phyloP scores from a whole-genome alignment of 176 grass and related monocot species.

The Panicum miliaceum region DNA sequence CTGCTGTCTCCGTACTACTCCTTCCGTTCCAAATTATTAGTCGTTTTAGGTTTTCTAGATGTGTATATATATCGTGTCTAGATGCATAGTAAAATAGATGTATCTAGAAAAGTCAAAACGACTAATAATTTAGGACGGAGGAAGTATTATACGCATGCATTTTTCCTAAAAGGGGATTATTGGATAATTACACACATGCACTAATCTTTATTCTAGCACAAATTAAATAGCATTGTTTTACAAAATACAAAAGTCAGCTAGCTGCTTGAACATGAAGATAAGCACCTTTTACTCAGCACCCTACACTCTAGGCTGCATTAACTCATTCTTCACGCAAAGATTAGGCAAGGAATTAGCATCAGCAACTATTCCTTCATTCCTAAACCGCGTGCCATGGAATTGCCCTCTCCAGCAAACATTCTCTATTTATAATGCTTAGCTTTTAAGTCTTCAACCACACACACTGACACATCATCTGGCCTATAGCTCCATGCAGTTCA shows the following conservation, averaged over 20 bases:
- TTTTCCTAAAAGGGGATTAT: not conserved
- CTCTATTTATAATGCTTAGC: not conserved
- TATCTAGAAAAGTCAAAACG: no score
- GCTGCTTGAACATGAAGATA: slow-evolving; percentile 58
- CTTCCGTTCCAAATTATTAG: no score
- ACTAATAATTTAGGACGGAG: no score
- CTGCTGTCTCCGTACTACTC: no score
- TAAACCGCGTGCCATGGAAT: not conserved
- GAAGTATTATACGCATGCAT: not conserved
- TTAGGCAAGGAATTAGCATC: slow-evolving; percentile 14
- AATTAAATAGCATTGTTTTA: not conserved
- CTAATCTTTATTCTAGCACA: not conserved
- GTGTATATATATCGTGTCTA: no score
- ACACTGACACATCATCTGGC: not conserved
- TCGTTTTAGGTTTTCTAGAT: no score
- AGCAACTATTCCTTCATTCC: slow-evolving; percentile 14
- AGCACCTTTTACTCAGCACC: slow-evolving; percentile 46
- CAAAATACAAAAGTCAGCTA: not conserved
- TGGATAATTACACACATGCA: not conserved
- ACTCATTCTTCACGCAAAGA: slow-evolving; percentile 21
- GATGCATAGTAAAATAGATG: no score
- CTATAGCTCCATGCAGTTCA: slow-evolving; percentile 36
- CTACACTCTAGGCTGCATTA: slow-evolving; percentile 25
- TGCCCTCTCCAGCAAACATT: not conserved
- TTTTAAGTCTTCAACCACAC: not conserved